Evolutionary conservation across 495 filamentous ascomycete species (phyloP).

Genomic region (Daldinia concentrica): DNA sequence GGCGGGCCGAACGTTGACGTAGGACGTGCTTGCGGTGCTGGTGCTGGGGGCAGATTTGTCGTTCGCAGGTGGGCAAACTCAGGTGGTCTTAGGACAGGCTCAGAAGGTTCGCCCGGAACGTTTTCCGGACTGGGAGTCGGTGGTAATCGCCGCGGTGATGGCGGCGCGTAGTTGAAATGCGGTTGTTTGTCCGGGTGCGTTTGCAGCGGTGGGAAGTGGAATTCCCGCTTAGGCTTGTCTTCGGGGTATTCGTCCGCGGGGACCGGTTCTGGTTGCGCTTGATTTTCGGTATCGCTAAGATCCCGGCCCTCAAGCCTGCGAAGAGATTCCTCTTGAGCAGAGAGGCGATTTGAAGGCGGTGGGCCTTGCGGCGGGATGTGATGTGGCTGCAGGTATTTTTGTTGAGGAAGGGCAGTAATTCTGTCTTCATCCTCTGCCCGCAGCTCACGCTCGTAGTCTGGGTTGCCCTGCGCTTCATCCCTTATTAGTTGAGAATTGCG

Average conservation of each 20-base stretch:
- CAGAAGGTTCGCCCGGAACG: background rate
- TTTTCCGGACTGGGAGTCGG: slow-evolving; percentile 10
- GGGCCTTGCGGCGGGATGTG: slow-evolving; percentile 57
- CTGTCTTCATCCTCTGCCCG: slow-evolving; percentile 87
- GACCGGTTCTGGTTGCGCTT: slow-evolving; percentile 16
- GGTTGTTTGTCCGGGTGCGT: slow-evolving; percentile 51
- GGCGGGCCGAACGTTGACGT: slow-evolving; percentile 58
- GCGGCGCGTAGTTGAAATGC: slow-evolving; percentile 63
- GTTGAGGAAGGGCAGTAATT: slow-evolving; percentile 79
- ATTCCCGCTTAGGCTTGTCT: slow-evolving; percentile 55
- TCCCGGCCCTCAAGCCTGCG: slow-evolving; percentile 56
- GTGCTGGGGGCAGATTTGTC: slow-evolving; percentile 49
- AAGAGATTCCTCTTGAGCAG: slow-evolving; percentile 54
- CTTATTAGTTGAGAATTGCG: slow-evolving; percentile 81
- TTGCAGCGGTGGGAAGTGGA: slow-evolving; percentile 63
- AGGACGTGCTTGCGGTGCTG: slow-evolving; percentile 38
- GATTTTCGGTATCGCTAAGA: slow-evolving; percentile 34
- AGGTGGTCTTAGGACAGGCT: slow-evolving; percentile 49
- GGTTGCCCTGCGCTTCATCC: slow-evolving; percentile 81
- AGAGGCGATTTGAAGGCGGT: slow-evolving; percentile 49
- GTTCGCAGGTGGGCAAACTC: slow-evolving; percentile 63
- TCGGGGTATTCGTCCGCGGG: slow-evolving; percentile 38
- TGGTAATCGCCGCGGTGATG: slow-evolving; percentile 49
- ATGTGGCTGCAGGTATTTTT: slow-evolving; percentile 64
- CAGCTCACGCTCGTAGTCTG: slow-evolving; percentile 78